Conservation (phyloP, 495 filamentous ascomycete genomes). For the Neurospora africana region DNA sequence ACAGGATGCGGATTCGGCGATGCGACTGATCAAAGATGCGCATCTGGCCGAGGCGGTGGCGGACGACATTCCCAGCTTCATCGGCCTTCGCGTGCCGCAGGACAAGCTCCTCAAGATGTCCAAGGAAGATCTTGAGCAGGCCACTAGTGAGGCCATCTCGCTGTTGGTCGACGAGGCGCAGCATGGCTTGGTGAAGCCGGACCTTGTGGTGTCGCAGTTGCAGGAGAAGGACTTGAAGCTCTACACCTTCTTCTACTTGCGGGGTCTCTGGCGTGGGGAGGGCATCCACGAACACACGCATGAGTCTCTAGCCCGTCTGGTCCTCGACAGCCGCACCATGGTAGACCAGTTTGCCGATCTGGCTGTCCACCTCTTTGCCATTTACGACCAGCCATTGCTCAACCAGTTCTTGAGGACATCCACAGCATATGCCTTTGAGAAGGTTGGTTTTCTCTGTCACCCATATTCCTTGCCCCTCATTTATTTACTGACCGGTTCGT, state of each 20-base stretch:
- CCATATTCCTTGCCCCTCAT: background rate
- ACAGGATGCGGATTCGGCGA: slow-evolving; percentile 82
- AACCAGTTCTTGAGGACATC: slow-evolving; percentile 81
- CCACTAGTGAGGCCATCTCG: slow-evolving; percentile 68
- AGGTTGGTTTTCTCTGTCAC: slow-evolving; percentile 20
- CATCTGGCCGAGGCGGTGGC: slow-evolving; percentile 76
- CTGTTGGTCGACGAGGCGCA: slow-evolving; percentile 86
- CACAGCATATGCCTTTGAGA: slow-evolving; percentile 71
- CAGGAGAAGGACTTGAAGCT: slow-evolving; percentile 40
- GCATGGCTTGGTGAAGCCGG: slow-evolving; percentile 72
- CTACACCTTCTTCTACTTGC: slow-evolving; percentile 90
- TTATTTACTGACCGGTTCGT: background rate
- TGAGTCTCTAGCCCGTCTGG: slow-evolving; percentile 35
- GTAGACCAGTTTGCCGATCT: slow-evolving; percentile 79
- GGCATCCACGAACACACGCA: slow-evolving; percentile 33
- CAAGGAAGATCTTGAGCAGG: slow-evolving; percentile 59
- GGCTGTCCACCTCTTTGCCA: slow-evolving; percentile 73
- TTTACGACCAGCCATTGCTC: slow-evolving; percentile 66
- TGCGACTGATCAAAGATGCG: slow-evolving; percentile 71
- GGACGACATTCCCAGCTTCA: slow-evolving; percentile 81
- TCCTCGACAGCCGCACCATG: slow-evolving; percentile 57
- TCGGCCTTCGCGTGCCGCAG: slow-evolving; percentile 72
- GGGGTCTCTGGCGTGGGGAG: slow-evolving; percentile 71
- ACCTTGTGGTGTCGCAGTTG: slow-evolving; percentile 68
- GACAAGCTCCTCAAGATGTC: slow-evolving; percentile 57